Percentiles rank a stretch among this genome's conserved stretches.
These are phyloP conservation scores for Metarhizium sp. DNA, from an alignment of 2,329 filamentous ascomycete genomes.

Conservation along the genomic window DNA sequence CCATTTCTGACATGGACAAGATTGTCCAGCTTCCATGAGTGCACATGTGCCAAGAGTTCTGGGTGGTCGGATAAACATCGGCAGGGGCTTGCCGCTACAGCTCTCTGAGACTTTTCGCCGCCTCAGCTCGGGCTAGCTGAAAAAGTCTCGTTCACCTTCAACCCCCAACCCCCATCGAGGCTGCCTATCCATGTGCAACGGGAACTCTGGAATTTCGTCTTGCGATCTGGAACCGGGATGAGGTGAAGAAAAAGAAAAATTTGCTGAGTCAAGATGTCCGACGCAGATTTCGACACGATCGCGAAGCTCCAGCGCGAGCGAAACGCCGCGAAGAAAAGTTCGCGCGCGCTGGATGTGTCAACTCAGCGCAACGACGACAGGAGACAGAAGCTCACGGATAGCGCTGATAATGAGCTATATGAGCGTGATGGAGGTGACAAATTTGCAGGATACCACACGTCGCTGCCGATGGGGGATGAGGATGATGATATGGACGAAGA, in stretches of 20 bases:
- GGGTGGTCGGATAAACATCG: constrained; percentile 23
- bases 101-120: constrained; percentile 21
- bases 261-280: constrained; percentile 47
- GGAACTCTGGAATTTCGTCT: constrained; percentile 22
- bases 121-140: constrained; percentile 6
- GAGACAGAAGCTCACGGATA: constrained; percentile 85
- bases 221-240: constrained; percentile 33
- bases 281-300: constrained; percentile 81
- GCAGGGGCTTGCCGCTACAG: background rate
- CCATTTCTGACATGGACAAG: background rate
- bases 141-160: constrained; percentile 5
- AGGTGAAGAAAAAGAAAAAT: constrained; percentile 18
- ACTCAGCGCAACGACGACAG: constrained; percentile 79
- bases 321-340: constrained; percentile 78
- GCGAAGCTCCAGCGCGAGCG: constrained; percentile 87
- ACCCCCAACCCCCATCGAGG: constrained; percentile 12
- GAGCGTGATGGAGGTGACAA: constrained; percentile 69
- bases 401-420: constrained; percentile 83
- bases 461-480: constrained; percentile 69
- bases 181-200: constrained; percentile 27
- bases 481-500: constrained; percentile 74
- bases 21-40: background rate
- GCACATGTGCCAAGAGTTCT: too few relatives aligned
- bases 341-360: constrained; percentile 67
- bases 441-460: constrained; percentile 84